Evolutionary conservation across 768 basidiomycete genomes (phyloP).

Genomic region (Boletus rufocinnamomeus): DNA sequence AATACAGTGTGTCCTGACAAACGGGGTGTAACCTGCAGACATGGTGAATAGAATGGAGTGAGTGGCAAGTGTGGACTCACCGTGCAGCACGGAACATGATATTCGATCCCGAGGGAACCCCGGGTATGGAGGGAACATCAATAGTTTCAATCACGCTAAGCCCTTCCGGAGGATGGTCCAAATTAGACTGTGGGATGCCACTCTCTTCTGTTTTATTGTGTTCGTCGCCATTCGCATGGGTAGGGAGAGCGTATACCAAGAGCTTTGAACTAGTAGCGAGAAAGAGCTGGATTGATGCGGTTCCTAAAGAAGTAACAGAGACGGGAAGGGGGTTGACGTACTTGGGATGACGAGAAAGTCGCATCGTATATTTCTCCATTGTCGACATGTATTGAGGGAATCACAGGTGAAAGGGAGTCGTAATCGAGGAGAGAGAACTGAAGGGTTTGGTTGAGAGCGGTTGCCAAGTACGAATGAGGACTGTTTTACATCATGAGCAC

Average conservation of each 20-base stretch:
- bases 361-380: constrained; percentile 87
- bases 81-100: constrained; percentile 64
- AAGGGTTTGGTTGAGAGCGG: constrained; percentile 14
- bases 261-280: constrained; percentile 66
- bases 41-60: constrained; percentile 11
- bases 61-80: constrained; percentile 32
- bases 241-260: constrained; percentile 60
- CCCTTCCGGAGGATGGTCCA: constrained; percentile 6
- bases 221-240: constrained; percentile 6
- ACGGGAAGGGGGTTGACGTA: constrained; percentile 34
- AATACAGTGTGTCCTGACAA: constrained; percentile 57
- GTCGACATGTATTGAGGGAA: constrained; percentile 50
- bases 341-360: constrained; percentile 69
- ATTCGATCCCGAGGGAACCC: constrained; percentile 44
- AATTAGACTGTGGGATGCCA: constrained; percentile 36
- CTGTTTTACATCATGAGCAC: constrained; percentile 62
- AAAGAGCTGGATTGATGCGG: constrained; percentile 49
- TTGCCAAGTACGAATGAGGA: constrained; percentile 19
- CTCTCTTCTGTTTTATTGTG: background rate
- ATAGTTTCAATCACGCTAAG: constrained; percentile 53
- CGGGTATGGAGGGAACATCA: constrained; percentile 52
- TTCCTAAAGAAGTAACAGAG: background rate
- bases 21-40: constrained; percentile 56
- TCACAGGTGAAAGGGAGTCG: constrained; percentile 54
- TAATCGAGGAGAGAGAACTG: constrained; percentile 69